phyloP scores from a whole-genome alignment of 768 basidiomycete species.

The Rubroboletus satanas region DNA sequence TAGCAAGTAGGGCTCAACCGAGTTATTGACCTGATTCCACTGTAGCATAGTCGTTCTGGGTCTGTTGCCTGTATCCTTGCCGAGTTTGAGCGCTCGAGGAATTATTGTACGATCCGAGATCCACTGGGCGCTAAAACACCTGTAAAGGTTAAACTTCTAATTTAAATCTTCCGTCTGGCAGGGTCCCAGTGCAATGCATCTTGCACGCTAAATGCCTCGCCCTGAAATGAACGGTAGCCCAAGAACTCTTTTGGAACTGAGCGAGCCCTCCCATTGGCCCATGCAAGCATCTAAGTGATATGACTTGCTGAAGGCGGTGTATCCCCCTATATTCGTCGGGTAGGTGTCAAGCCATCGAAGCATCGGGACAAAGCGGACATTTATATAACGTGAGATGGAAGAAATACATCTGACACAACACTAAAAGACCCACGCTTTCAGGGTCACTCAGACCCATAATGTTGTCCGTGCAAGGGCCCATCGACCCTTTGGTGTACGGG shows the following conservation, averaged over 20 bases:
- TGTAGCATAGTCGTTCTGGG: neutral
- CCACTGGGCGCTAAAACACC: conserved; percentile 3
- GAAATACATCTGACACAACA: neutral
- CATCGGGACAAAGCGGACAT: neutral
- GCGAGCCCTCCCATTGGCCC: neutral
- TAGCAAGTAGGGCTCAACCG: conserved; percentile 13
- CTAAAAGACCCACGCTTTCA: neutral
- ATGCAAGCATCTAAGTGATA: neutral
- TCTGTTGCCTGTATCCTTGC: neutral
- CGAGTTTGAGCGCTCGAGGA: neutral
- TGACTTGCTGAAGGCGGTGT: neutral
- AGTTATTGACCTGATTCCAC: neutral
- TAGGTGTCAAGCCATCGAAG: no score
- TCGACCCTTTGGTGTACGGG: neutral
- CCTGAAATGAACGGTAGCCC: neutral
- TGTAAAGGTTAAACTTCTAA: conserved; percentile 22
- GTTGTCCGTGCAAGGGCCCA: conserved; percentile 15
- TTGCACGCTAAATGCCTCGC: no score
- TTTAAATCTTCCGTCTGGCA: conserved; percentile 1
- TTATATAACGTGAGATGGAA: conserved; percentile 7
- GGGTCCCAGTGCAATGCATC: neutral
- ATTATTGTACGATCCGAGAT: conserved; percentile 18
- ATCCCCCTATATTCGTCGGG: neutral
- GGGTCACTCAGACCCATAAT: conserved; percentile 1
- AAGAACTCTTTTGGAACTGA: neutral